Evolutionary conservation across 1,284 basidiomycete species (phyloP), one percentile per base, ranked within the genome.

Genomic region (Ceratobasidium sp.): DNA sequence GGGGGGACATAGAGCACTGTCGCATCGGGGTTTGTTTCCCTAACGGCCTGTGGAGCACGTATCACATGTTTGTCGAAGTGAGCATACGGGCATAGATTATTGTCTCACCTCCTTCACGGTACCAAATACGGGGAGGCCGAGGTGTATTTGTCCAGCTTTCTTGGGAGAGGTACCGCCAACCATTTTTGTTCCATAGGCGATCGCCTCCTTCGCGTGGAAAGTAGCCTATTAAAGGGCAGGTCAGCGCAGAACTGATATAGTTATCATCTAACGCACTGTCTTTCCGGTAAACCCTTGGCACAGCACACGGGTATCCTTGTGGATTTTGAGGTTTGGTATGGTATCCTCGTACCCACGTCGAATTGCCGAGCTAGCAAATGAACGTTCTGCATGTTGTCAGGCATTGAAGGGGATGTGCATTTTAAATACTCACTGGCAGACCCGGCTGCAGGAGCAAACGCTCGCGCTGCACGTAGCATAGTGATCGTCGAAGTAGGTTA

Each of bases 91-190:
- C 30, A 53, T 11, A 21, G 28, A 56, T 30, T 28, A 12, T 14
- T 23, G 21, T 75, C 79, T 74, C 42, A 93, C 95, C 85, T 99
- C 97, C 78, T 86, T 87, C 72, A 99, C 97, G 56, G 88, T 88
- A 53, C 94, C 96, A 79, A 95, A 99, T 54, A 99, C 91, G 72
- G 97, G 97, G 51, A 98, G 86, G 54, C 96, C 96, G 74, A 99
- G 87, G 83, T 99, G 97, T 16, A 88, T 93, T 82, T 93, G 90
- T 42, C 97, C 97, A 67, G 96, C 97, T 83, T 98, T 99, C 84
- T 94, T 97, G 64, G 96, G 97, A 46, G 94, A 96, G 71, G 97
- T 95, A 79, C 97, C 97, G 73, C 96, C 97, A 74, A 99, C 94
- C 89, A 99, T 95, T 74, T 92, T 92, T 74, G 97, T 99, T 40